Conservation (phyloP, 1,284 basidiomycete species). For the Blastosporella zonata region DNA sequence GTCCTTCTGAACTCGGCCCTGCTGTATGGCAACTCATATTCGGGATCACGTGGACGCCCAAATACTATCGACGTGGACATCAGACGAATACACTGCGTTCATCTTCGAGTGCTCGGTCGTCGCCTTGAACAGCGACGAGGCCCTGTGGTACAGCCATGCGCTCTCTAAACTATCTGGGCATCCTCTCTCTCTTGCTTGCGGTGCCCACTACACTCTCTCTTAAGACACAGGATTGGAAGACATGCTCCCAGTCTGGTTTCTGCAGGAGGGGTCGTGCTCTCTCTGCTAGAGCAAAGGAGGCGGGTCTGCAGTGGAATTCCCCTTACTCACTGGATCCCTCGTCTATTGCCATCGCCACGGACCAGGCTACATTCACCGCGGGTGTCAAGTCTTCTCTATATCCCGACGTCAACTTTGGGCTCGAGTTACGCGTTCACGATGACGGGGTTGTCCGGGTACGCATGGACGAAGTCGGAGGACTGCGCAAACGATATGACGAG, state of each 20-base stretch:
- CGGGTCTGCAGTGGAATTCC: conserved; percentile 65
- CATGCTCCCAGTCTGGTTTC: conserved; percentile 86
- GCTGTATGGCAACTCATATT: too few species aligned
- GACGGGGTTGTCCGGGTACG: conserved; percentile 83
- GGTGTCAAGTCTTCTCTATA: conserved; percentile 76
- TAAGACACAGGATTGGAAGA: conserved; percentile 86
- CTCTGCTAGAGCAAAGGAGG: conserved; percentile 62
- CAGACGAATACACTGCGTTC: background rate
- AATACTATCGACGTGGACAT: conserved; percentile 9
- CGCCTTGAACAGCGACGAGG: conserved; percentile 1
- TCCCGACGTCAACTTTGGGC: conserved; percentile 75
- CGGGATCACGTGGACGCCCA: conserved; percentile 5
- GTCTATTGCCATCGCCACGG: conserved; percentile 47
- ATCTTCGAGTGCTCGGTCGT: background rate
- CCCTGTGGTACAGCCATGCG: conserved; percentile 29
- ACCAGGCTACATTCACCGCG: conserved; percentile 65
- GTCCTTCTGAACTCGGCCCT: too few species aligned
- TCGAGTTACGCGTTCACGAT: conserved; percentile 79
- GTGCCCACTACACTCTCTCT: conserved; percentile 46
- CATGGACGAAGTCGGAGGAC: conserved; percentile 80
- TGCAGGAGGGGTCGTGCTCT: conserved; percentile 86
- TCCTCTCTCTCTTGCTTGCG: conserved; percentile 31
- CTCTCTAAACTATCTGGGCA: conserved; percentile 34
- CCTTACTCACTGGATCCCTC: conserved; percentile 76
- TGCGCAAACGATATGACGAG: conserved; percentile 85